These are phyloP conservation scores for Strobilomyces echinocephalus DNA, from an alignment of 768 basidiomycete genomes.

Conservation along the genomic window DNA sequence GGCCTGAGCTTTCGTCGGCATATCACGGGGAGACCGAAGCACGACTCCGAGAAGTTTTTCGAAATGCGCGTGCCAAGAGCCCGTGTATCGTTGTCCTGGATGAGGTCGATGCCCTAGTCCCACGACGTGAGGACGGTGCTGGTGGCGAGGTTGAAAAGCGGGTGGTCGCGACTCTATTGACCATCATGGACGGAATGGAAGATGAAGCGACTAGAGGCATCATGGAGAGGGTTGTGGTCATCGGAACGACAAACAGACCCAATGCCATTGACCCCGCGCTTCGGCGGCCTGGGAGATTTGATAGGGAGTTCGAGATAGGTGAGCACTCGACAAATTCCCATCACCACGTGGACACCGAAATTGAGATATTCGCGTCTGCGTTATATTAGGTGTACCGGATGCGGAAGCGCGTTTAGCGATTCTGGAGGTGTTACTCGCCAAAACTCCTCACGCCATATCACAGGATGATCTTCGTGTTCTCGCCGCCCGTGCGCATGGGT, in stretches of 20 bases:
- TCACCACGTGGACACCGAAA: not conserved
- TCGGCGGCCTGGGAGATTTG: constrained; percentile 84
- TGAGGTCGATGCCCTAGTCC: constrained; percentile 93
- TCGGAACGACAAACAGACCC: constrained; percentile 93
- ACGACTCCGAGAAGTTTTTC: constrained; percentile 83
- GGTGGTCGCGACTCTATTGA: constrained; percentile 91
- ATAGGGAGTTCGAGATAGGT: constrained; percentile 96
- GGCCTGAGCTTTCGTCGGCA: constrained; percentile 90
- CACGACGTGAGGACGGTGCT: constrained; percentile 80
- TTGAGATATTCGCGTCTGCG: constrained; percentile 1
- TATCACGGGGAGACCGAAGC: constrained; percentile 98
- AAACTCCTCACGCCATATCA: constrained; percentile 72
- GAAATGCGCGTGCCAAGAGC: constrained; percentile 70
- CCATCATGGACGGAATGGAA: constrained; percentile 89
- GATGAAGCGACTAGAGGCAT: constrained; percentile 38
- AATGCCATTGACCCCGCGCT: constrained; percentile 95
- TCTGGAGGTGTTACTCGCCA: constrained; percentile 75
- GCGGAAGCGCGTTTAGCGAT: constrained; percentile 80
- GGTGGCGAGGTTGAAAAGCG: constrained; percentile 95
- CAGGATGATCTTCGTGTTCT: constrained; percentile 56
- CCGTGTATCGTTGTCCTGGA: constrained; percentile 95
- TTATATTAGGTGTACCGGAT: constrained; percentile 74
- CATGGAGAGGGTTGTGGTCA: constrained; percentile 73
- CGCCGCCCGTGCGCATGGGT: constrained; percentile 84
- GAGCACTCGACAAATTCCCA: constrained; percentile 15